These are phyloP conservation scores for Ophiosphaerella narmari DNA, from an alignment of 2,329 filamentous ascomycete genomes.

Conservation along the genomic window DNA sequence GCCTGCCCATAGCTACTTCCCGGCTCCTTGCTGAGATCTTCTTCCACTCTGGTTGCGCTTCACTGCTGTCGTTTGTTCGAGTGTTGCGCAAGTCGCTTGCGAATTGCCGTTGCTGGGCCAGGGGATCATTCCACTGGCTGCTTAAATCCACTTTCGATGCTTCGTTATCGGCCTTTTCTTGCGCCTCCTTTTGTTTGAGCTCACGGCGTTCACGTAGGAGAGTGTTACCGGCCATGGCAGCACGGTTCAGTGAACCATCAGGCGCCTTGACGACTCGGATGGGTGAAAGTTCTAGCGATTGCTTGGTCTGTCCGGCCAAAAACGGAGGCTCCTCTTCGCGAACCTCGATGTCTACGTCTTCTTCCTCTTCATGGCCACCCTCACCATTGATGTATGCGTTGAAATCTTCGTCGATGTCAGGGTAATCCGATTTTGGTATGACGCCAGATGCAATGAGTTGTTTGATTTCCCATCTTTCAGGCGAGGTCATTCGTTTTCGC, in stretches of 20 bases:
- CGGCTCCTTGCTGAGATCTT: conserved; percentile 78
- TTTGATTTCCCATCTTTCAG: conserved; percentile 95
- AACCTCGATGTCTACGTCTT: conserved; percentile 97
- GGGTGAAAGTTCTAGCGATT: conserved; percentile 90
- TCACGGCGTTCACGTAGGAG: conserved; percentile 91
- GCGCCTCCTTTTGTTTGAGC: conserved; percentile 82
- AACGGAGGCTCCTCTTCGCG: conserved; percentile 96
- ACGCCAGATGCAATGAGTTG: conserved; percentile 96
- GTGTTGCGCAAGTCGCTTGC: conserved; percentile 79
- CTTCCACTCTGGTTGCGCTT: conserved; percentile 91
- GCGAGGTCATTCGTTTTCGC: conserved; percentile 93
- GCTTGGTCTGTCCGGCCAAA: conserved; percentile 92
- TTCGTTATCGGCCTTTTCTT: conserved; percentile 76
- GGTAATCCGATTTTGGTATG: conserved; percentile 89
- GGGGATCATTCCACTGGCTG: conserved; percentile 95
- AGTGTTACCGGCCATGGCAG: conserved; percentile 89
- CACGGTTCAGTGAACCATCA: conserved; percentile 95
- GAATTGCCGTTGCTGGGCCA: conserved; percentile 89
- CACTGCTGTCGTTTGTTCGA: conserved; percentile 62
- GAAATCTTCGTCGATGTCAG: conserved; percentile 92
- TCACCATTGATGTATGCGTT: conserved; percentile 85
- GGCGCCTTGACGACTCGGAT: conserved; percentile 97
- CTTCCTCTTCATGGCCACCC: conserved; percentile 86
- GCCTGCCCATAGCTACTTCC: conserved; percentile 80
- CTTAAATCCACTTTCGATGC: conserved; percentile 79